Percentiles rank a stretch among this genome's conserved stretches.
Evolutionary conservation across 2,329 filamentous ascomycete species (phyloP).

Genomic region (Xylaria sp.): DNA sequence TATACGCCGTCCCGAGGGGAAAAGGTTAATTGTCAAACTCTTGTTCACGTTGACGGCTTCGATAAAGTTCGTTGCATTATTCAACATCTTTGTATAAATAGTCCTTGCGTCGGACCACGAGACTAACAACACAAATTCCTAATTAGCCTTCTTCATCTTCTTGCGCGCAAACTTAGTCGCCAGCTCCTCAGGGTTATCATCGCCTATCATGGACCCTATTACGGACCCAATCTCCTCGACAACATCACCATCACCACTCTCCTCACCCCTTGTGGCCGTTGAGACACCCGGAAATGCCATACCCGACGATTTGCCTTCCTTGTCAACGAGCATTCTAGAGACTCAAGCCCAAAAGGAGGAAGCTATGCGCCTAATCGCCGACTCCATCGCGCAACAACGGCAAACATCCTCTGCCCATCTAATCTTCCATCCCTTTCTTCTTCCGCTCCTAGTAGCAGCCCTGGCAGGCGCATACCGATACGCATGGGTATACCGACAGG

Average conservation of each 20-base stretch:
- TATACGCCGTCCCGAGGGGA: neutral
- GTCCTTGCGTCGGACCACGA: slow-evolving; percentile 13
- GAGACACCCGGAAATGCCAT: slow-evolving; percentile 53
- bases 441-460: slow-evolving; percentile 58
- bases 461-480: slow-evolving; percentile 58
- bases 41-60: neutral
- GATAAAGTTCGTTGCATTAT: neutral
- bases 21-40: neutral
- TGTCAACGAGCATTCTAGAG: slow-evolving; percentile 69
- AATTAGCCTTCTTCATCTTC: slow-evolving; percentile 83
- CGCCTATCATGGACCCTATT: slow-evolving; percentile 70
- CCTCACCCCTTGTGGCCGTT: slow-evolving; percentile 51
- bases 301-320: slow-evolving; percentile 68
- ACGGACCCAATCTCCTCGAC: slow-evolving; percentile 63
- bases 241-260: slow-evolving; percentile 50
- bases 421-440: slow-evolving; percentile 68
- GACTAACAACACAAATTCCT: slow-evolving; percentile 43
- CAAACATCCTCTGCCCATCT: slow-evolving; percentile 72
- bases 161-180: slow-evolving; percentile 83
- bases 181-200: slow-evolving; percentile 68
- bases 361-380: slow-evolving; percentile 78
- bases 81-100: neutral
- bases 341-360: slow-evolving; percentile 69
- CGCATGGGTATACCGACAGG: slow-evolving; percentile 47
- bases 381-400: slow-evolving; percentile 84